Base-by-base conservation (phyloP, 768 basidiomycete genomes). In the Russula lepida region DNA sequence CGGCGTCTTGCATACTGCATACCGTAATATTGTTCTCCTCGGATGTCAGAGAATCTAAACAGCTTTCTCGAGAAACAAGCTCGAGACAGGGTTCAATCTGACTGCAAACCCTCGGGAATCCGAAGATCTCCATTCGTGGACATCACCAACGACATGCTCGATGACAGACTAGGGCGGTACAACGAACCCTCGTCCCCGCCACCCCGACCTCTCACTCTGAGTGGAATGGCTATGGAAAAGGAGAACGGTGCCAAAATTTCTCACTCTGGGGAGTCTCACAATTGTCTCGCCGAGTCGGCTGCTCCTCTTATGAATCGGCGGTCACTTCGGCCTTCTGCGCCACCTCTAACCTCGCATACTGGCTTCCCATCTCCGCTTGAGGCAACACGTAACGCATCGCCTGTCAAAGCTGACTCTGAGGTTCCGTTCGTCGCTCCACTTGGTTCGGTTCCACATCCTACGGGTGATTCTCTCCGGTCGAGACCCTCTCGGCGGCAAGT, bases 61-160 rank as follows among this genome's bases (percentile, higher is more conserved):
- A n/a, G 12, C 41, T 11, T 33, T 49, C 44, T 37, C 30, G 47
- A 49, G 32, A 56, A 46, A 44, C 41, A 55, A 52, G 43, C n/a
- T 48, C 39, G 33, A 51, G 35, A n/a, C 49, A 33, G 9, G 11
- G 23, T 44, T 50, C 52, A 39, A 37, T 44, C 41, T 11, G 32
- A 41, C 28, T 27, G 12, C 32, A 62, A 52, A 48, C 33, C 21
- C 28, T 23, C 47, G 6, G 48, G 58, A 30, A 13, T 17, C 32
- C 50, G 33, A 47, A 50, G 64, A 23, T 54, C 12, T n/a, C 64
- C 64, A 35, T 58, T 65, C 43, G 28, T 54, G 19, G 64, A 65
- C 52, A 65, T 65, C n/a, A 65, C 64, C 46, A 58, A 64, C 35
- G 6, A 37, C 49, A 48, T 7, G 13, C 6, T 53, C 21, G 46